Evolutionary conservation across 2,329 filamentous ascomycete species (phyloP), one percentile per base, ranked within the genome.

Genomic region (Magnaporthiopsis poae): DNA sequence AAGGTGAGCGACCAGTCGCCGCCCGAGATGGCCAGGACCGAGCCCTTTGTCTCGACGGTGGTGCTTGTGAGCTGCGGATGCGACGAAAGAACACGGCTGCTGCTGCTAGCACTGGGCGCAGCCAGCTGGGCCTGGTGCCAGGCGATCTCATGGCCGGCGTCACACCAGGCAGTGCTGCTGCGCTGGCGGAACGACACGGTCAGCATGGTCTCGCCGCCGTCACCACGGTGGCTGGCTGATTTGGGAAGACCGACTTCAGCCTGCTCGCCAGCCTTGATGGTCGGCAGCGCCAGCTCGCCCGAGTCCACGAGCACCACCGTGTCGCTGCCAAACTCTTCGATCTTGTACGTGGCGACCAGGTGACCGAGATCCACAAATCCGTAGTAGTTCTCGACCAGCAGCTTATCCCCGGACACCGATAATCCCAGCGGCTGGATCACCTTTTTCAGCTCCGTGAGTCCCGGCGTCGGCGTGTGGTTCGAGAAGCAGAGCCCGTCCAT

Each of bases 401-500:
- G 25, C 61, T 75, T 73, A 1, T 75, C 73, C 2, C 72, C 74
- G 13, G 77, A 71, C 0, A 80, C 70, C 1, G 72, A 73, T 25
- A 82, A 75, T 2, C 76, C 73, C 2, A 88, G 79, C 0, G 86
- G 86, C 68, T 86, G 80, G 60, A 86, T 82, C 1, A 81, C 81
- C 72, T 85, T 87, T 71, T 86, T 85, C 60, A 81, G 78, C 71
- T 88, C 85, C 2, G 77, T 70, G 64, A 88, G 70, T 0, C 85
- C 86, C 1, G 84, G 85, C 0, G 81, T 85, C 0, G 86, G 82
- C 15, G 79, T 77, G 70, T 88, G 86, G 21, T 79, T 76, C 64
- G 81, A 83, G 70, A 79, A 79, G 33, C 82, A 76, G 5, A 88
- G 72, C 0, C 86, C 86, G 69, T 88, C 86, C 81, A 88, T 85